Conservation (phyloP, 257 asterid species). For the Solanum ossicruentum region DNA sequence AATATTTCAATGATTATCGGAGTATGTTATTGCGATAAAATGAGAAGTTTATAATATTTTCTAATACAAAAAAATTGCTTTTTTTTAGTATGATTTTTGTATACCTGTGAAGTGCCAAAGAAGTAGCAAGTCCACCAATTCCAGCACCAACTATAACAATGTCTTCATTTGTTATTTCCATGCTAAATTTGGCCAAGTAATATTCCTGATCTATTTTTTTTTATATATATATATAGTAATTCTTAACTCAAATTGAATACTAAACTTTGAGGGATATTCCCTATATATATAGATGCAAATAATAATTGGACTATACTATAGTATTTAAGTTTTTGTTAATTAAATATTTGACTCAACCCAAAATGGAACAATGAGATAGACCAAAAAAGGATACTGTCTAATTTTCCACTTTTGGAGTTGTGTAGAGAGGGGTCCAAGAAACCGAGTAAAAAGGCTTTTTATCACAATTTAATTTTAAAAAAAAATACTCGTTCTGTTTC, state of each 20-base stretch:
- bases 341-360: not conserved
- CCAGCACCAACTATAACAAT: conserved; percentile 38
- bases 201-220: not conserved
- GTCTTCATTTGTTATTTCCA: conserved; percentile 6
- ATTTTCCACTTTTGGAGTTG: not conserved
- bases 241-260: not conserved
- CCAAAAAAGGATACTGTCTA: too few species aligned
- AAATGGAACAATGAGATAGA: not conserved
- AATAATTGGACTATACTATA: not conserved
- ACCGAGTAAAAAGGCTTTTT: too few species aligned
- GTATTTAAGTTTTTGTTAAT: not conserved
- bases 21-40: too few species aligned
- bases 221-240: not conserved
- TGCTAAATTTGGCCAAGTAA: not conserved
- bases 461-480: too few species aligned
- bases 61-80: too few species aligned
- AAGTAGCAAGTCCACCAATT: conserved; percentile 25
- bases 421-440: not conserved
- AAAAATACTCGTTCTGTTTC: too few species aligned
- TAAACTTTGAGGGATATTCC: not conserved
- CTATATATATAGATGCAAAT: not conserved
- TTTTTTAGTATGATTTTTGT: not conserved
- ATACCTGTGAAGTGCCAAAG: conserved; percentile 35
- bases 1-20: not conserved
- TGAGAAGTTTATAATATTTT: not conserved